Base-by-base conservation (phyloP, 2,329 filamentous ascomycete species). In the Beauveria scarabaeidicola region DNA sequence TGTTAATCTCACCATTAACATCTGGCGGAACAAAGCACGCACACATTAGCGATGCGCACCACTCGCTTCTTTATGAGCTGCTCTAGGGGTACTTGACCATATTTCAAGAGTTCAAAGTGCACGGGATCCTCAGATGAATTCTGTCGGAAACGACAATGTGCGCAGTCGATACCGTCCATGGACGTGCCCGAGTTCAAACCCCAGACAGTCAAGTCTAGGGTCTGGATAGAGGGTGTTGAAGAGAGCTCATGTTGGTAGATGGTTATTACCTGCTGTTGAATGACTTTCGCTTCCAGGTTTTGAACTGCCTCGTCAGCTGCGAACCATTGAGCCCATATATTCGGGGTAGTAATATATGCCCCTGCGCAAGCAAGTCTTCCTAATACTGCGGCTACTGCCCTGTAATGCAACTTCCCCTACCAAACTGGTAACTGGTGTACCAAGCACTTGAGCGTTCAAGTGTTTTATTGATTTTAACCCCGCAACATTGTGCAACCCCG, bases 131-230 rank as follows among this genome's bases (percentile, higher is more conserved):
- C 72, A 1, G 81, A 81, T 7, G 75, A 74, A 19, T 75, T 74
- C 66, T 85, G 82, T 51, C 72, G 72, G 67, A 84, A 85, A 55
- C 72, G 79, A 64, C 82, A 83, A 9, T 84, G 73, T 2, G 80
- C 81, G 64, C 81, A 84, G 67, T 84, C 80, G 48, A 86, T 82
- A 27, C 79, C 77, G 66, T 82, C 79, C 80, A 84, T 79, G 2
- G 76, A 77, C 1, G 78, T 81, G 17, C 79, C 79, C 38, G 73
- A 61, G 72, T 77, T 69, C 48, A 84, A 67, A 1, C 82, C 82
- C 19, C 84, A 72, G 25, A 83, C 79, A 1, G 73, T 80, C 43
- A 83, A 65, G 63, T 83, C 76, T 60, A 84, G 68, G 69, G 53
- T 4, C n/a, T 9, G 15, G 38, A 23, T 21, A 17, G 8, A 27